Evolutionary conservation across 345 rosid species (phyloP).

Genomic region (Sisymbrium irio): DNA sequence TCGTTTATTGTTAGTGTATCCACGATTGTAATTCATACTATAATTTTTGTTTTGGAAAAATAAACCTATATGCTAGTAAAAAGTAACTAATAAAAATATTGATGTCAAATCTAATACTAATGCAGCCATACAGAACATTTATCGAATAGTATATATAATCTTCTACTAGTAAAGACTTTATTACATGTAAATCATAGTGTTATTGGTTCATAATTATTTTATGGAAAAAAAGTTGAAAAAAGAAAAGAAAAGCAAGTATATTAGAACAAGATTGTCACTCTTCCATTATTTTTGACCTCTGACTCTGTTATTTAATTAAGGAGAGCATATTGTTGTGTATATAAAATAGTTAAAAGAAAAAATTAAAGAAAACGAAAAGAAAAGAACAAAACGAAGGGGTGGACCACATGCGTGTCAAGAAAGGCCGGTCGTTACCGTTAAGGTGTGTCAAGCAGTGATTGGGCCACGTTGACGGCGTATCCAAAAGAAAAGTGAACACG

Average conservation of each 20-base stretch:
- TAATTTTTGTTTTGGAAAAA: too few relatives aligned
- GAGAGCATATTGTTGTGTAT: background rate
- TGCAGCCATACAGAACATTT: background rate
- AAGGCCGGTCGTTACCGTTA: constrained; percentile 35
- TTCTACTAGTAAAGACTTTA: background rate
- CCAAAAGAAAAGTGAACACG: constrained; percentile 30
- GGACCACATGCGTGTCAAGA: constrained; percentile 87
- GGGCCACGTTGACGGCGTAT: constrained; percentile 50
- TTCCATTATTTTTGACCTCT: constrained; percentile 23
- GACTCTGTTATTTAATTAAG: constrained; percentile 20
- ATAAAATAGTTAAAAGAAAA: background rate
- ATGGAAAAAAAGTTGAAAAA: constrained; percentile 12
- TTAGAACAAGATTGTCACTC: constrained; percentile 1
- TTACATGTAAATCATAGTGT: background rate
- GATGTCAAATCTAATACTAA: background rate
- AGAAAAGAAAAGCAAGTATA: background rate
- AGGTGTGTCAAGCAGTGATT: constrained; percentile 38
- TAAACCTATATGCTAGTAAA: background rate
- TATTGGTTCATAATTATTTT: background rate
- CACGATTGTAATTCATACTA: too few relatives aligned
- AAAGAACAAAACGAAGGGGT: constrained; percentile 26
- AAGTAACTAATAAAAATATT: background rate
- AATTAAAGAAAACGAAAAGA: background rate
- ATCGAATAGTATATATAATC: background rate
- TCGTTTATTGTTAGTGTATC: background rate